Evolutionary conservation across 495 filamentous ascomycete species (phyloP), one percentile per base, ranked within the genome.

Genomic region (Podospora anserina): DNA sequence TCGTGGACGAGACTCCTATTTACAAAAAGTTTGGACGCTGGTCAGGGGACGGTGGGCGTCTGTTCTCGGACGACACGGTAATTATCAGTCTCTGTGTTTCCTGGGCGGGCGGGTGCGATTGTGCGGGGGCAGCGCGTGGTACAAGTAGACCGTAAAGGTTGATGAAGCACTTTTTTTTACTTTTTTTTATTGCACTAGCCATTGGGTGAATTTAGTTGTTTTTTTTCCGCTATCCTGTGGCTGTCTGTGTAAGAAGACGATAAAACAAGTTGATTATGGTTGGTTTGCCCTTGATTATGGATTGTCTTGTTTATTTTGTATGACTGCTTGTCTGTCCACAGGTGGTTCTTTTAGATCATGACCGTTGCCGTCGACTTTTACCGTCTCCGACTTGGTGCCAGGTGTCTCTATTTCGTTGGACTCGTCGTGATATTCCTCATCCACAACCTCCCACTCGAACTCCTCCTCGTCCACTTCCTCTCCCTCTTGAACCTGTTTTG

Each of bases 11-110:
- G 81, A 80, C 78, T 80, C 80, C 71, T 79, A 78, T 83, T 77
- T 81, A 77, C 77, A 69, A 83, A 84, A 82, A 81, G 77, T 82
- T 80, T 78, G 78, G 78, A 77, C 74, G 64, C 71, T 78, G 80
- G 77, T 82, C 78, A 76, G 75, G 78, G 77, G 76, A 76, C 71
- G 81, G 78, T 76, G 77, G 78, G 75, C 79, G 76, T 79, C 77
- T 79, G 74, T 78, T 78, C 72, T 80, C 70, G 78, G 79, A 71
- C 76, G 78, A 79, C 78, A 79, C 74, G 75, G 77, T 49, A 49
- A 49, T 49, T 49, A 49, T 49, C 15, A 11, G 65, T 75, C 75
- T 76, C 72, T 76, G 73, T 78, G 77, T 79, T 81, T 79, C 76
- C 69, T 74, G 75, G 77, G 76, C 73, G 78, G 78, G 75, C 71